These are phyloP conservation scores for Pichia pseudocactophila DNA, from an alignment of 805 yeast species.

Conservation along the genomic window DNA sequence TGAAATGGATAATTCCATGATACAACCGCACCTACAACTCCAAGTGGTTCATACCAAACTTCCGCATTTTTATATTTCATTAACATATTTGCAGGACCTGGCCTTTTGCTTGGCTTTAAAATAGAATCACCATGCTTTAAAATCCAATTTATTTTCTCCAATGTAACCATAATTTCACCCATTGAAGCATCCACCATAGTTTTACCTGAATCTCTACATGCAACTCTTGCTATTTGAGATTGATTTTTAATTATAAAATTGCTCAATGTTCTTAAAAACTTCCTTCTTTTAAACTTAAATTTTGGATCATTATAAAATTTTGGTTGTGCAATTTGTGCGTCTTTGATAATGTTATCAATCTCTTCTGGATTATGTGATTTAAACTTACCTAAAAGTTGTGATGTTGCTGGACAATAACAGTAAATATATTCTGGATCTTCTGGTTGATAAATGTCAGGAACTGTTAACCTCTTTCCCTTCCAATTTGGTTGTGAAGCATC, in stretches of 20 bases:
- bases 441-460: constrained; percentile 48
- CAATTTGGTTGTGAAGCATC: constrained; percentile 80
- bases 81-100: constrained; percentile 80
- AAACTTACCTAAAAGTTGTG: constrained; percentile 74
- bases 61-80: constrained; percentile 90
- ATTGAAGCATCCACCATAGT: constrained; percentile 91
- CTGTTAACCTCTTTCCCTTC: constrained; percentile 76
- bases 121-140: constrained; percentile 71
- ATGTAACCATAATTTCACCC: constrained; percentile 93
- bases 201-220: constrained; percentile 95
- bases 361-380: constrained; percentile 56
- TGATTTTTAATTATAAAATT: constrained; percentile 74
- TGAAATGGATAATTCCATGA: constrained; percentile 99
- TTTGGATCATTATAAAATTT: constrained; percentile 46
- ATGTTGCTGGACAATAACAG: constrained; percentile 93
- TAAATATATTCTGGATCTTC: constrained; percentile 64
- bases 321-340: constrained; percentile 46
- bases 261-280: constrained; percentile 60
- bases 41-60: constrained; percentile 87
- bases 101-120: constrained; percentile 61
- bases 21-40: constrained; percentile 80
- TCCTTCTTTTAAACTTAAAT: constrained; percentile 47
- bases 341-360: constrained; percentile 55
- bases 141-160: constrained; percentile 89
- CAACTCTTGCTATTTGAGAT: constrained; percentile 78